phyloP scores from a whole-genome alignment of 2,329 filamentous ascomycete genomes.

The Colletotrichum caudatum region DNA sequence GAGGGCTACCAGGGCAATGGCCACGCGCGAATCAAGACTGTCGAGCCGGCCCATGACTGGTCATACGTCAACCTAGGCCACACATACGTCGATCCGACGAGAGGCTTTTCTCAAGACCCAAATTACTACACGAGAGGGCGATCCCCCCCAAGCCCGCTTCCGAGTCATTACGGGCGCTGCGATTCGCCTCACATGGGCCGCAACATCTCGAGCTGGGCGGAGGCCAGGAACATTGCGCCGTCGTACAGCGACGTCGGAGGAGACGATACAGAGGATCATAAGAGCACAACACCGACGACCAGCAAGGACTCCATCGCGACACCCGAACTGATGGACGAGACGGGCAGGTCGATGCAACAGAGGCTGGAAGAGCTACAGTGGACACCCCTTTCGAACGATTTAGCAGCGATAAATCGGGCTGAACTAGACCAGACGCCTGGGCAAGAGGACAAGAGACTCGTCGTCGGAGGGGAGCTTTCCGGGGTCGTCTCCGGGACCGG shows the following conservation, averaged over 20 bases:
- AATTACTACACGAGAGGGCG: conserved; percentile 64
- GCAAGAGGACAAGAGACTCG: conserved; percentile 21
- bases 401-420: conserved; percentile 3
- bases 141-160: conserved; percentile 65
- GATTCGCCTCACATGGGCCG: conserved; percentile 48
- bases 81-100: conserved; percentile 52
- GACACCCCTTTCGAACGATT: conserved; percentile 36
- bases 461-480: conserved; percentile 15
- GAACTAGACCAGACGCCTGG: conserved; percentile 26
- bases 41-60: conserved; percentile 59
- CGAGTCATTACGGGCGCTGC: conserved; percentile 56
- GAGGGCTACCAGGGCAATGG: conserved; percentile 51
- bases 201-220: conserved; percentile 53
- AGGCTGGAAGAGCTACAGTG: conserved; percentile 37
- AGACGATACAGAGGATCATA: conserved; percentile 41
- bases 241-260: conserved; percentile 54
- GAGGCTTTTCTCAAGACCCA: conserved; percentile 54
- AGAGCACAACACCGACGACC: conserved; percentile 41
- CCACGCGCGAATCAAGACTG: conserved; percentile 54
- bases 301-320: conserved; percentile 30
- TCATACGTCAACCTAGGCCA: conserved; percentile 53
- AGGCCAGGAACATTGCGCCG: conserved; percentile 54
- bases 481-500: conserved; percentile 4
- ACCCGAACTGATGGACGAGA: conserved; percentile 32
- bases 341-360: conserved; percentile 22